A percentile compares a stretch with the other conserved stretches of the same genome.
phyloP scores from a whole-genome alignment of 2,329 filamentous ascomycete genomes.

The Didymella exigua region DNA sequence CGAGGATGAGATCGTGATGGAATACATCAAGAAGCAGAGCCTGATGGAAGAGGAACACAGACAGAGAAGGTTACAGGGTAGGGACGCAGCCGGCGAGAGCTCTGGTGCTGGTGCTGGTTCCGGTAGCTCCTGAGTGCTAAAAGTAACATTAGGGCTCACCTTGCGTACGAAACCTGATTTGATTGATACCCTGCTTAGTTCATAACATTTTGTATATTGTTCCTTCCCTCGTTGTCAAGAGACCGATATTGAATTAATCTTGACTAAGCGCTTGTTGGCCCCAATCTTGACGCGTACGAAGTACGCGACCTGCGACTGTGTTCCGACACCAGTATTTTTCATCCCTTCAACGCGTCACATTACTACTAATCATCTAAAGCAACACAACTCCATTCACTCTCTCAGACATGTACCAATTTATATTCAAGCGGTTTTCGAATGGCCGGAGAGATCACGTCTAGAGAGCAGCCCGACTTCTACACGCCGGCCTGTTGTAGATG shows the following conservation, averaged over 20 bases:
- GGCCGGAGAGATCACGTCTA: not conserved
- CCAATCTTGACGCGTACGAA: too few relatives aligned
- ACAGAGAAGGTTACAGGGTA: conserved; percentile 13
- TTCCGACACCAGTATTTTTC: not conserved
- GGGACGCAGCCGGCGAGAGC: conserved; percentile 9
- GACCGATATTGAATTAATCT: not conserved
- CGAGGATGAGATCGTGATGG: conserved; percentile 75
- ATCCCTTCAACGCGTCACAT: not conserved
- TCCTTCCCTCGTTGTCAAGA: not conserved
- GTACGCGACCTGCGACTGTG: not conserved
- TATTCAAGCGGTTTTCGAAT: too few relatives aligned
- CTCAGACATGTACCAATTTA: too few relatives aligned
- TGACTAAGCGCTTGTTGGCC: not conserved
- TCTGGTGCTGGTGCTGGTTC: conserved; percentile 2
- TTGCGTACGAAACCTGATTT: not conserved
- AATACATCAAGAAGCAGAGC: conserved; percentile 78
- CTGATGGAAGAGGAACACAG: conserved; percentile 61
- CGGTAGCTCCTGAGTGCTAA: not conserved
- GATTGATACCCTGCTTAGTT: not conserved
- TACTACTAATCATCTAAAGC: not conserved
- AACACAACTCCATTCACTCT: not conserved
- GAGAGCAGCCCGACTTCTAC: not conserved
- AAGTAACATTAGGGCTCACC: not conserved
- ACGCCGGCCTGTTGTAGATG: not conserved
- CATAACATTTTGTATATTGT: not conserved